Evolutionary conservation across 169 alveolate species (phyloP).

Genomic region (Besnoitia besnoiti): DNA sequence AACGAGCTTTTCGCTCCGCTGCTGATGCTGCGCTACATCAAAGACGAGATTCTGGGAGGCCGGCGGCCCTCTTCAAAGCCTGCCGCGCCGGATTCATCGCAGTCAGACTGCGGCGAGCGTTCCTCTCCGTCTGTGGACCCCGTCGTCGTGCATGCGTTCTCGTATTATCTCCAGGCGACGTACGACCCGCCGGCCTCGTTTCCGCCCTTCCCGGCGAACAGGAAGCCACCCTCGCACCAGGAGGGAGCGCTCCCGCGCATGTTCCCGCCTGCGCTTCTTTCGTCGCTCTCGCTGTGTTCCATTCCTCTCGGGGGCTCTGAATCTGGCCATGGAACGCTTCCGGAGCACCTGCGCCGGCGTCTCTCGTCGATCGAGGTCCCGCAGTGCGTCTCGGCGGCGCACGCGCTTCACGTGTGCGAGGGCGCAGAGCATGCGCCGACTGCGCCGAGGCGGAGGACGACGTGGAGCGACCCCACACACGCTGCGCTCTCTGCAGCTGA

Average conservation of each 20-base stretch:
- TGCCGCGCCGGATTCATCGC: neutral
- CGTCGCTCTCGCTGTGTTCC: slow-evolving; percentile 8
- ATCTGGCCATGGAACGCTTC: neutral
- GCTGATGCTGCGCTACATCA: slow-evolving; percentile 18
- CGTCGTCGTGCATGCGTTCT: neutral
- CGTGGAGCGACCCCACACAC: neutral
- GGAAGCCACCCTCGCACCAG: slow-evolving; percentile 24
- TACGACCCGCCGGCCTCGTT: slow-evolving; percentile 17
- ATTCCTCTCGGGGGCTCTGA: neutral
- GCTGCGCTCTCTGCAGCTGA: neutral
- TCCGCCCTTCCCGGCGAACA: neutral
- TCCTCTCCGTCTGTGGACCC: neutral
- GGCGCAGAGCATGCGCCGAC: neutral
- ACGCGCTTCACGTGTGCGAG: neutral
- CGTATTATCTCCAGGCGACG: neutral
- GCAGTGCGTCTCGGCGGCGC: neutral
- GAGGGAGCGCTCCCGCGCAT: slow-evolving; percentile 34
- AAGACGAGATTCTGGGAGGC: neutral
- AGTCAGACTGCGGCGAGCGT: neutral
- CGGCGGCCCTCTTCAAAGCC: neutral
- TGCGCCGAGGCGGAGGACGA: neutral
- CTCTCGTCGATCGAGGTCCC: neutral
- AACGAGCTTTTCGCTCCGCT: slow-evolving; percentile 39
- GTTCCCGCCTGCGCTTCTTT: slow-evolving; percentile 12
- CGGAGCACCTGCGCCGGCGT: neutral